A percentile compares a stretch with the other conserved stretches of the same genome.
These are phyloP conservation scores for Holtermannia corniformis DNA, from an alignment of 768 basidiomycete species.

Conservation along the genomic window DNA sequence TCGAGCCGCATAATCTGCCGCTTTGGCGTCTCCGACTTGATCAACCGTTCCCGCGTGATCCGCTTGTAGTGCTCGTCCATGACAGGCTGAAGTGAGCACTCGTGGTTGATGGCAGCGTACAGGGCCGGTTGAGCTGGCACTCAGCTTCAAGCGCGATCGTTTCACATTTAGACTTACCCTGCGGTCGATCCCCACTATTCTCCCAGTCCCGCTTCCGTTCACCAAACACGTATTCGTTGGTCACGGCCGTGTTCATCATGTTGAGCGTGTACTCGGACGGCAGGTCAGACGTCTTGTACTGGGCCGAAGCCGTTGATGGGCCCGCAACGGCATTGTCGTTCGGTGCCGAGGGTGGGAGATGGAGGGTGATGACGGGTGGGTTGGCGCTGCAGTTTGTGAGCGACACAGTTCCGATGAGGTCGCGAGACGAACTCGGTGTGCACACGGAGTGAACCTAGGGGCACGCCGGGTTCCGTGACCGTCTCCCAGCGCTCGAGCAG, in stretches of 20 bases:
- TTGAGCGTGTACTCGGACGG: constrained; percentile 73
- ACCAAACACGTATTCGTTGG: constrained; percentile 25
- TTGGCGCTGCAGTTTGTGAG: constrained; percentile 22
- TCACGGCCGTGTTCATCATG: constrained; percentile 73
- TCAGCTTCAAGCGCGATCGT: not conserved
- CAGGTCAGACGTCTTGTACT: constrained; percentile 28
- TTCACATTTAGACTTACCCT: not conserved
- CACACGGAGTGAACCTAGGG: constrained; percentile 75
- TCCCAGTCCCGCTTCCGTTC: constrained; percentile 23
- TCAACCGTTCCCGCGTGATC: constrained; percentile 18
- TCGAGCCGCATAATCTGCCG: constrained; percentile 23
- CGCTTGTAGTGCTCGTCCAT: constrained; percentile 19
- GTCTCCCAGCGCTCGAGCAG: constrained; percentile 78
- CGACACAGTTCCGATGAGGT: too few species aligned
- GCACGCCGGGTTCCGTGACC: constrained; percentile 61
- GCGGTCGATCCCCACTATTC: constrained; percentile 6
- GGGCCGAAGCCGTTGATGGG: constrained; percentile 1
- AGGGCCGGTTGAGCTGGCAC: constrained; percentile 23
- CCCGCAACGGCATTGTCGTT: constrained; percentile 13
- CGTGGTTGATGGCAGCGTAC: constrained; percentile 25
- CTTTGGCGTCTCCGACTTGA: constrained; percentile 21
- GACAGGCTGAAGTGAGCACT: constrained; percentile 22
- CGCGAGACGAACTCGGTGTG: constrained; percentile 46
- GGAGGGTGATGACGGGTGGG: not conserved
- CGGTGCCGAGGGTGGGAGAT: not conserved